phyloP scores from a whole-genome alignment of 108 stramenopile genomes.

The Nitzschia putrida region DNA sequence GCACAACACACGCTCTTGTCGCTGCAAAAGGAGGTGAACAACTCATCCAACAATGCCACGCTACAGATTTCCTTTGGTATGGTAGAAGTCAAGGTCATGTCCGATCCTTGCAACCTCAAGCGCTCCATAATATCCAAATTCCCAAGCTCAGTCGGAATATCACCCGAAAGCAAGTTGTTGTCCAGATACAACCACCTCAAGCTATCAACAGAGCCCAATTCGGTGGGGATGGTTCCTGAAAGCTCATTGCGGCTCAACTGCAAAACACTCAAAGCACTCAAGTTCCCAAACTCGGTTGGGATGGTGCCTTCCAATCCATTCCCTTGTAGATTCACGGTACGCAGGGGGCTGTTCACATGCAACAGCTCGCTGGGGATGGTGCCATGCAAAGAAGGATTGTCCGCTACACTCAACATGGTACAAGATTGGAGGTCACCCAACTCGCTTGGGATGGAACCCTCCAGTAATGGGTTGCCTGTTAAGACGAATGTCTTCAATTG shows the following conservation, averaged over 20 bases:
- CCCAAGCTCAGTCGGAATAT: conserved; percentile 12
- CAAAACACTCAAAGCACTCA: background rate
- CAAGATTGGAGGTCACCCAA: conserved; percentile 39
- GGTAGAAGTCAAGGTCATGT: too few species aligned
- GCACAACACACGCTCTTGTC: too few species aligned
- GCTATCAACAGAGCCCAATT: conserved; percentile 12
- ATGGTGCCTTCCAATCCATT: conserved; percentile 18
- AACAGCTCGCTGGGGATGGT: too few species aligned
- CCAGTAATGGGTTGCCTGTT: conserved; percentile 26
- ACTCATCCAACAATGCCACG: too few species aligned
- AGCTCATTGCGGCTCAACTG: conserved; percentile 43
- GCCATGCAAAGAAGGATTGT: too few species aligned
- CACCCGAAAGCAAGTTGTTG: background rate
- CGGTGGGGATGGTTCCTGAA: conserved; percentile 49
- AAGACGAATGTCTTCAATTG: conserved; percentile 42
- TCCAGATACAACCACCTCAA: background rate
- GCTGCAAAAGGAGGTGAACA: too few species aligned
- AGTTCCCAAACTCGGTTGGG: conserved; percentile 43
- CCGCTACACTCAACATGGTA: too few species aligned
- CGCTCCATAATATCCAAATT: conserved; percentile 24
- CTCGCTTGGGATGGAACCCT: conserved; percentile 46
- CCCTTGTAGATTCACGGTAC: conserved; percentile 30
- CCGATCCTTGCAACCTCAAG: conserved; percentile 31
- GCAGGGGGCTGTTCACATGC: conserved; percentile 5
- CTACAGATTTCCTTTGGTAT: too few species aligned